phyloP scores from a whole-genome alignment of 192 early-diverging fungal genomes.

The Cladochytrium replicatum region DNA sequence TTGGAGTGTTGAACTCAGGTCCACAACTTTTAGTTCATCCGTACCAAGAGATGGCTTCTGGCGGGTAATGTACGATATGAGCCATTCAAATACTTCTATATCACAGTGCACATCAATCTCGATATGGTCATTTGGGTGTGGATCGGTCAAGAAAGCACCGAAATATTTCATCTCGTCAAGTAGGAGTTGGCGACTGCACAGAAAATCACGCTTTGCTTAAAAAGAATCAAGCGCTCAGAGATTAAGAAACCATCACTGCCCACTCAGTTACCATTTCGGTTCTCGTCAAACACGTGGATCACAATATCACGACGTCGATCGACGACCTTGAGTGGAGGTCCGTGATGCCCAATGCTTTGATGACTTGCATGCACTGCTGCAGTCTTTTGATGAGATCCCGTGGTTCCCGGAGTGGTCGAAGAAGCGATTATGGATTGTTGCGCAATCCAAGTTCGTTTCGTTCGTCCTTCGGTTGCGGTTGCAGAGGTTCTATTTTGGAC shows the following conservation, averaged over 20 bases:
- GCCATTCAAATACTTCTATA: constrained; percentile 49
- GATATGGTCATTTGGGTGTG: constrained; percentile 11
- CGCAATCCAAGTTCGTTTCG: too few species aligned
- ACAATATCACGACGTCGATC: too few species aligned
- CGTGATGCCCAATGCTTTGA: too few species aligned
- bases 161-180: constrained; percentile 45
- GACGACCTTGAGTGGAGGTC: too few species aligned
- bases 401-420: too few species aligned
- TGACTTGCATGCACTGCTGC: too few species aligned
- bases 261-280: constrained; percentile 29
- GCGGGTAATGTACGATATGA: constrained; percentile 34
- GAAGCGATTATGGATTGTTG: too few species aligned
- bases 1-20: not conserved
- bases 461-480: too few species aligned
- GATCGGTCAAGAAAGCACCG: constrained; percentile 20
- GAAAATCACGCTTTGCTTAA: constrained; percentile 38
- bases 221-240: not conserved
- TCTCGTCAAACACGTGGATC: constrained; percentile 46
- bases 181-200: constrained; percentile 32
- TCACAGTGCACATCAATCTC: constrained; percentile 50
- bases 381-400: too few species aligned
- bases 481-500: too few species aligned
- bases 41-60: constrained; percentile 27
- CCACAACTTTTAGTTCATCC: constrained; percentile 4
- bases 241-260: constrained; percentile 3